Evolutionary conservation across 164 flowering plant species (phyloP), one percentile per base, ranked within the genome.

Genomic region (Cinnamomum chago): DNA sequence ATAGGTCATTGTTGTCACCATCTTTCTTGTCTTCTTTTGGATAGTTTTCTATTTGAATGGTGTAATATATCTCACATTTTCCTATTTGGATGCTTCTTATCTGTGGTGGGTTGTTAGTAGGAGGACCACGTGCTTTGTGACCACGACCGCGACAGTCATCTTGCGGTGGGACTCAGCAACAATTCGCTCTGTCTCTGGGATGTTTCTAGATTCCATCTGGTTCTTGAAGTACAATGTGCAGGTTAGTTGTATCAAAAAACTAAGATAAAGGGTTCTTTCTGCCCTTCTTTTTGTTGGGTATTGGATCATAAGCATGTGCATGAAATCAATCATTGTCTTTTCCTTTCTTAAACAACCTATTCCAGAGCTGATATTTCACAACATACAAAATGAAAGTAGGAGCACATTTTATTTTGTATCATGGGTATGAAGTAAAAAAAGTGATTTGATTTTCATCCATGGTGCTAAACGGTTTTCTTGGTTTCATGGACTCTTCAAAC

Each of bases 91-190:
- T 25, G 69, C 72, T 72, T 79, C 11, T 30, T 55, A 9, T 68
- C 30, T 79, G 64, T 58, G 73, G 67, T 81, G 73, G 5, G 60
- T 20, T 76, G 79, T 70, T 74, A 71, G 76, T 76, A 84, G 90
- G 84, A 80, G 71, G 70, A 23, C 67, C 15, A 28, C 7, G 70
- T 64, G 35, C 68, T 82, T 67, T 74, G 75, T 35, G 66, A 78
- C 62, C 28, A 35, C 64, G 81, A 81, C 67, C 5, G 35, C 18
- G 58, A 73, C 62, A 72, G 62, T 65, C 79, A 70, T 79, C 86
- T 96, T 76, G 98, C 91, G 12, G 72, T 96, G n/a, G 99, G 99
- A 40, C 90, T 97, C 23, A 88, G 94, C 73, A 87, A 94, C 78
- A 94, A 96, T 75, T 88, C 98, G 50, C 81, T 94, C 5, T 75